phyloP scores from a whole-genome alignment of 768 basidiomycete genomes.

The Lyophyllum atratum region DNA sequence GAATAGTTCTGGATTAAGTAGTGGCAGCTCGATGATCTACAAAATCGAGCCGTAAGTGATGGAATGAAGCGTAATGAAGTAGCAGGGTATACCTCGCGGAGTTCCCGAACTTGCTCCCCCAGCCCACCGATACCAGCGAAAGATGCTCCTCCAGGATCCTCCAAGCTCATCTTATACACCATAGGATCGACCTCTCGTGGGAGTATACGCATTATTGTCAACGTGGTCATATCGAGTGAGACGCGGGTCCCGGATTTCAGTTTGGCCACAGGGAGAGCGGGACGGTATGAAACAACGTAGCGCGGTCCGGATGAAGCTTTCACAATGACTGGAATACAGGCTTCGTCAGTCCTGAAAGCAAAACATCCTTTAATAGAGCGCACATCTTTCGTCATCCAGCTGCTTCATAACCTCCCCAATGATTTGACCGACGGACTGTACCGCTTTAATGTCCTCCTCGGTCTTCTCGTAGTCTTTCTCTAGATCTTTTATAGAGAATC shows the following conservation, averaged over 20 bases:
- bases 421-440: slow-evolving; percentile 98
- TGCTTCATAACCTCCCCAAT: slow-evolving; percentile 99
- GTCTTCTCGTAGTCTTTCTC: slow-evolving; percentile 92
- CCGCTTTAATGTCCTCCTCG: slow-evolving; percentile 98
- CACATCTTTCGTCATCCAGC: slow-evolving; percentile 95
- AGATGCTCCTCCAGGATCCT: slow-evolving; percentile 93
- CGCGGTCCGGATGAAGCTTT: slow-evolving; percentile 98
- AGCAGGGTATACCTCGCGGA: slow-evolving; percentile 76
- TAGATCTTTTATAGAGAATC: slow-evolving; percentile 87
- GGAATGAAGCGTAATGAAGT: background rate
- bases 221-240: slow-evolving; percentile 98
- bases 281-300: slow-evolving; percentile 97
- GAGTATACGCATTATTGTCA: slow-evolving; percentile 98
- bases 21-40: slow-evolving; percentile 93
- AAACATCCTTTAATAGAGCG: slow-evolving; percentile 29
- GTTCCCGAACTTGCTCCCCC: slow-evolving; percentile 93
- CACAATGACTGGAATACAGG: slow-evolving; percentile 74
- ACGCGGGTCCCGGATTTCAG: slow-evolving; percentile 94
- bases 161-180: slow-evolving; percentile 99
- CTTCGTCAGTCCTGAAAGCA: background rate
- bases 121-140: slow-evolving; percentile 98
- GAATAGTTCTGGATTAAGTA: slow-evolving; percentile 94
- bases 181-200: slow-evolving; percentile 97
- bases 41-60: background rate
- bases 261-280: slow-evolving; percentile 86